Evolutionary conservation across 805 yeast species (phyloP).

Genomic region (Candida ortonii): DNA sequence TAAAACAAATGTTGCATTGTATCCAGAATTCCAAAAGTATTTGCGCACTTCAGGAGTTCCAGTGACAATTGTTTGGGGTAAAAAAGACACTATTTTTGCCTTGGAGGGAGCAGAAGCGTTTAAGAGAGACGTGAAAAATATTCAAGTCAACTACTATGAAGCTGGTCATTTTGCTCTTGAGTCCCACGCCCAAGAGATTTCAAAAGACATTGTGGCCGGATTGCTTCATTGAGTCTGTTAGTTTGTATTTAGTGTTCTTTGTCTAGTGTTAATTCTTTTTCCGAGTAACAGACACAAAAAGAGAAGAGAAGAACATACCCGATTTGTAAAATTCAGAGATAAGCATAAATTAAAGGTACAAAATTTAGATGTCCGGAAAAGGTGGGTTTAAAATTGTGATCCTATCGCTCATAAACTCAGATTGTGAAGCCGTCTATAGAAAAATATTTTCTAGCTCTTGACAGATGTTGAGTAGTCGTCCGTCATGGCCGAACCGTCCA

Average conservation of each 20-base stretch:
- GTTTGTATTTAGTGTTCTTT: too few species aligned
- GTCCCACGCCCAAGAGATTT: constrained; percentile 3
- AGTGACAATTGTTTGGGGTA: constrained; percentile 40
- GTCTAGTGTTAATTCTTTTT: too few species aligned
- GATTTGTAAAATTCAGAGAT: too few species aligned
- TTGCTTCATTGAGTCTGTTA: too few species aligned
- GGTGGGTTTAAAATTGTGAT: too few species aligned
- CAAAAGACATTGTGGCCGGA: too few species aligned
- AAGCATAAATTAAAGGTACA: too few species aligned
- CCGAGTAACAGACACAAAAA: too few species aligned
- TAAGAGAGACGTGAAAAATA: constrained; percentile 31
- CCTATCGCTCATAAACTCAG: too few species aligned
- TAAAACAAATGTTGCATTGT: constrained; percentile 32
- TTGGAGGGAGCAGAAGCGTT: constrained; percentile 38
- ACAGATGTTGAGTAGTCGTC: constrained; percentile 14
- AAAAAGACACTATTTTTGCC: constrained; percentile 37
- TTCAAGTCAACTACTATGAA: constrained; percentile 29
- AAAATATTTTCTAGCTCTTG: constrained; percentile 5
- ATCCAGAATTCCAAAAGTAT: constrained; percentile 37
- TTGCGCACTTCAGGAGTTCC: constrained; percentile 34
- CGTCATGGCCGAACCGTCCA: constrained; percentile 11
- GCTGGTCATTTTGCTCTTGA: constrained; percentile 39
- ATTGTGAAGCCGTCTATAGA: too few species aligned
- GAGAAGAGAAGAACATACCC: too few species aligned
- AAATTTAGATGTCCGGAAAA: too few species aligned